Evolutionary conservation across 805 yeast species (phyloP), one percentile per base, ranked within the genome.

Genomic region (Blastobotrys chiropterorum): DNA sequence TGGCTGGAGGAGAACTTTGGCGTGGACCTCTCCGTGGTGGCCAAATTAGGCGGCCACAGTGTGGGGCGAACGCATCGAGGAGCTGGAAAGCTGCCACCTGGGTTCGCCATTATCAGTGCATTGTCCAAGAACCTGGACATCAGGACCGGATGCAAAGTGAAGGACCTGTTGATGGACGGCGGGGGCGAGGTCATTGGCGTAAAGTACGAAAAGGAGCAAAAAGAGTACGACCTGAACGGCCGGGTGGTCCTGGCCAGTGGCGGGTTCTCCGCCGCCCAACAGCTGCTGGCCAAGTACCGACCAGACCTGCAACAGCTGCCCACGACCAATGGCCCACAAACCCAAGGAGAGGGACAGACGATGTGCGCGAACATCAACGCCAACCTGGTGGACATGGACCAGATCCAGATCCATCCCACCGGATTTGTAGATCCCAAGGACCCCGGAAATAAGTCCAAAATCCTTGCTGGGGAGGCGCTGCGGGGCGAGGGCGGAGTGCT

Each of bases 21-120:
- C 4, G 68, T 86, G 47, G 86, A 83, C 59, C 69, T 87, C 51
- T 76, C 85, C 5, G 72, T 82, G 14, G 85, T 87, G 11, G 77
- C 87, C n/a, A 78, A 86, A 59, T 67, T 87, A 43, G 95, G 95
- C 22, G 96, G 96, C 2, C 95, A 87, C 63, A 82, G 90, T 1
- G 80, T 75, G 47, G 82, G 88, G 17, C 74, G 96, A 65, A 87
- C 96, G 1, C 95, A 87, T 65, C 76, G 95, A 59, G 90, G 95
- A 1, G 76, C 79, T 47, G 85, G 80, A 54, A 76, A 81, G 16
- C 73, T 77, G 54, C 80, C 81, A 48, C 86, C 86, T 2, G 86
- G 86, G 1, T 79, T 78, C 78, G 83, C 86, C 5, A 79, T 82
- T 48, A 79, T 84, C 2, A 79, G 78, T 56, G 72, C 74, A 7